These are phyloP conservation scores for Westerdykella sp. DNA, from an alignment of 2,329 filamentous ascomycete species.

Conservation along the genomic window DNA sequence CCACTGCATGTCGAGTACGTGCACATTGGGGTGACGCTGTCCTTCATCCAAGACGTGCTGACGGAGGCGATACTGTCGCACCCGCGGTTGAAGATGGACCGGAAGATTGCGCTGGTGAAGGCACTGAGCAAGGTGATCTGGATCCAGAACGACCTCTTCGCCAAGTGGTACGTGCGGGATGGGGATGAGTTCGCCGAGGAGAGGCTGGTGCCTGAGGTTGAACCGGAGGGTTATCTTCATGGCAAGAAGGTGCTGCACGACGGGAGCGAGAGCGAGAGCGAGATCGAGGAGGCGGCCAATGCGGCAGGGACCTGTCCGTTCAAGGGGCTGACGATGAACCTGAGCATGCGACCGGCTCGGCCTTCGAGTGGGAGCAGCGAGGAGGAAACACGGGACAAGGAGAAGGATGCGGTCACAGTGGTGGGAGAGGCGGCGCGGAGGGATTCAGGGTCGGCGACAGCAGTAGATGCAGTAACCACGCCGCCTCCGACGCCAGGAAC, in stretches of 20 bases:
- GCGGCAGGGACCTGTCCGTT: slow-evolving; percentile 25
- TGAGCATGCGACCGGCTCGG: not conserved
- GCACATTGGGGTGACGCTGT: slow-evolving; percentile 66
- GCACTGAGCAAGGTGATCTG: slow-evolving; percentile 76
- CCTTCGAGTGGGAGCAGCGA: not conserved
- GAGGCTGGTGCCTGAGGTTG: slow-evolving; percentile 35
- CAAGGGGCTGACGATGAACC: slow-evolving; percentile 19
- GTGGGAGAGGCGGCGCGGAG: not conserved
- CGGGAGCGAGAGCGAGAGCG: slow-evolving; percentile 25
- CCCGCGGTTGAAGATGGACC: slow-evolving; percentile 58
- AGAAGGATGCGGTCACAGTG: not conserved
- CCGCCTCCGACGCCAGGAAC: not conserved
- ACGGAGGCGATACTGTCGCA: slow-evolving; percentile 69
- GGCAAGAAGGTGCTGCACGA: slow-evolving; percentile 29
- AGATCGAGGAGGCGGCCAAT: slow-evolving; percentile 21
- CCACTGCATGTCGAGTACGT: slow-evolving; percentile 75
- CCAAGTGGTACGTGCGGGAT: slow-evolving; percentile 72
- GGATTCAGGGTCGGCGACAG: not conserved
- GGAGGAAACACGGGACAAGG: not conserved
- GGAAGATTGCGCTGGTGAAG: slow-evolving; percentile 68
- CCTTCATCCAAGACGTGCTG: slow-evolving; percentile 71
- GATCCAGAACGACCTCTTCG: slow-evolving; percentile 83
- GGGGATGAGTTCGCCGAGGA: slow-evolving; percentile 54
- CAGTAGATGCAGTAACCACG: not conserved
- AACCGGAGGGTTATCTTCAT: slow-evolving; percentile 33